These are phyloP conservation scores for Podospora pseudoanserina DNA, from an alignment of 495 filamentous ascomycete genomes.

Conservation along the genomic window DNA sequence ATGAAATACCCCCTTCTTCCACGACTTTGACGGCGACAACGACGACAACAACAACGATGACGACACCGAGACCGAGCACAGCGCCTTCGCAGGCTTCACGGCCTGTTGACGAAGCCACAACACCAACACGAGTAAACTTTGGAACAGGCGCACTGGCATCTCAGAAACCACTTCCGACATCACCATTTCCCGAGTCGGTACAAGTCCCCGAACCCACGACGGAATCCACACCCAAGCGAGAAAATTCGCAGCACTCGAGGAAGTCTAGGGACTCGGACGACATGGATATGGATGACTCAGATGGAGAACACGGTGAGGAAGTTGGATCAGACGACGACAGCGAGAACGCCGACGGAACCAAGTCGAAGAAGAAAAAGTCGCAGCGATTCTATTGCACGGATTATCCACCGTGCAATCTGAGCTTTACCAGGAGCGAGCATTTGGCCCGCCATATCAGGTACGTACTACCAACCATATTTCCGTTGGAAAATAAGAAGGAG, in stretches of 20 bases:
- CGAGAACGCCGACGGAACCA: slow-evolving; percentile 60
- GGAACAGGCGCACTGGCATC: slow-evolving; percentile 37
- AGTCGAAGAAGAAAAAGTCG: slow-evolving; percentile 91
- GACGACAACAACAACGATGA: slow-evolving; percentile 54
- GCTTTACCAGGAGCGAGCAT: slow-evolving; percentile 96
- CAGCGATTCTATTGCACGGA: slow-evolving; percentile 97
- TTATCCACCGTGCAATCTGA: slow-evolving; percentile 89
- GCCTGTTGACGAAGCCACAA: slow-evolving; percentile 49
- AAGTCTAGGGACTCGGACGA: slow-evolving; percentile 70
- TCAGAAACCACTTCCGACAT: slow-evolving; percentile 59
- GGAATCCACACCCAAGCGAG: slow-evolving; percentile 45
- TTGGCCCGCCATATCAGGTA: slow-evolving; percentile 90
- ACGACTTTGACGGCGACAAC: background rate
- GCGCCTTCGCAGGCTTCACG: slow-evolving; percentile 42
- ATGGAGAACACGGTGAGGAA: slow-evolving; percentile 54
- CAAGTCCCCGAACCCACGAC: slow-evolving; percentile 44
- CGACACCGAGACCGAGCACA: slow-evolving; percentile 53
- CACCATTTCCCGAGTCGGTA: slow-evolving; percentile 53
- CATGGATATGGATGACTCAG: slow-evolving; percentile 71
- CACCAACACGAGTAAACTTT: slow-evolving; percentile 62
- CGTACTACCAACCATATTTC: background rate
- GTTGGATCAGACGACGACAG: slow-evolving; percentile 77
- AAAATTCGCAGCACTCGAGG: slow-evolving; percentile 59
- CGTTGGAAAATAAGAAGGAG: slow-evolving; percentile 9
- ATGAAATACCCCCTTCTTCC: slow-evolving; percentile 41